Base-by-base conservation (phyloP, 1,284 basidiomycete genomes). In the Leccinum subrobustum region DNA sequence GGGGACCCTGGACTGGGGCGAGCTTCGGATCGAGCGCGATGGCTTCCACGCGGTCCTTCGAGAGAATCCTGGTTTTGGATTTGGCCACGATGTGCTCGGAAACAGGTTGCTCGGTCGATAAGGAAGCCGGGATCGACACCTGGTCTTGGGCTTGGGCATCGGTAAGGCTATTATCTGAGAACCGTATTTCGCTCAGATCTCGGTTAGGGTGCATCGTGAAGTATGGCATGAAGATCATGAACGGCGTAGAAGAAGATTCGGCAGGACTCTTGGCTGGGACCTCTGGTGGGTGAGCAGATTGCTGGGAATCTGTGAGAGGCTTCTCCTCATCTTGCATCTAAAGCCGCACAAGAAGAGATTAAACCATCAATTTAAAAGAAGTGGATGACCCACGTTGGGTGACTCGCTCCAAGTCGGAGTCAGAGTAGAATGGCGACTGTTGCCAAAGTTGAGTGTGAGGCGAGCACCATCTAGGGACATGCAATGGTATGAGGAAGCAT, bases 1-100 rank as follows among this genome's bases (percentile, higher is more conserved):
- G 64, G 14, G 73, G 70, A 11, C 59, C 72, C 12, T 73, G 73
- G n/a, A 75, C 70, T 27, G 70, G 70, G 1, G 72, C 69, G 20
- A 72, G 72, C 59, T 75, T 72, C 6, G 70, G 73, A 35, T 72
- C 71, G 16, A 63, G 57, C 4, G 58, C 42, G 12, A 72, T 72
- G 16, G 71, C 68, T 52, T 72, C 70, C 2, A 52, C 63, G 2
- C 71, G 66, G 51, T 75, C 72, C 29, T 37, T 53, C 9, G 73
- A 65, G 29, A 72, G 64, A 31, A 60, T 23, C 12, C 20, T 23
- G 20, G 50, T 35, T 48, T 61, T 68, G 58, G 63, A 65, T 31
- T 66, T 64, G 56, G 62, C 52, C 11, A 48, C 61, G 47, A 67
- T 27, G 3, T 59, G 62, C 25, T 66, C 58, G 1, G 59, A 42